Evolutionary conservation across 352 stramenopile species (phyloP).

Genomic region (Pythium dissimile): DNA sequence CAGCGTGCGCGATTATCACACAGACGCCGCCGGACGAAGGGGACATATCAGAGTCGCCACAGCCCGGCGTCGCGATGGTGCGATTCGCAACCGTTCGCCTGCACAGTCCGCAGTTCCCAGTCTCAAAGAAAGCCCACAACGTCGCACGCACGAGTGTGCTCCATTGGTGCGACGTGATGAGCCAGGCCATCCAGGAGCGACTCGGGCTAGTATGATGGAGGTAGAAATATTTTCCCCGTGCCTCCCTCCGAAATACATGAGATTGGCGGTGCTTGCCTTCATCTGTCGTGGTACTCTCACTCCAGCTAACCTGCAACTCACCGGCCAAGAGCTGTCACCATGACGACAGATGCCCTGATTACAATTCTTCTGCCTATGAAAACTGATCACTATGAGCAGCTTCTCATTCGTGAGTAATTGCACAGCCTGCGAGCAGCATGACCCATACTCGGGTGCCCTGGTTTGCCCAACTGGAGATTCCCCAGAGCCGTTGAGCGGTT

Average conservation of each 20-base stretch:
- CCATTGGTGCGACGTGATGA: slow-evolving; percentile 5
- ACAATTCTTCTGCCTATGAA: no score
- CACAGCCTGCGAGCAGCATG: no score
- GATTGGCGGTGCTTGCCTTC: neutral
- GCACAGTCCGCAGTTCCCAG: neutral
- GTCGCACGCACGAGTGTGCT: neutral
- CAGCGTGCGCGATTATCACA: slow-evolving; percentile 2
- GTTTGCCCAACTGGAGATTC: no score
- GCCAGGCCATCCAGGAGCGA: slow-evolving; percentile 1
- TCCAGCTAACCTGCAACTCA: no score
- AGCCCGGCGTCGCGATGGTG: neutral
- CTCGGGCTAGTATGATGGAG: neutral
- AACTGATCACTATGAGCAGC: no score
- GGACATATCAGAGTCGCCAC: neutral
- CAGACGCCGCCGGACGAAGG: neutral
- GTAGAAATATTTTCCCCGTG: neutral
- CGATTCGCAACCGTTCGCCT: slow-evolving; percentile 8
- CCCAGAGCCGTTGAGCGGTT: no score
- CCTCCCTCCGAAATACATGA: neutral
- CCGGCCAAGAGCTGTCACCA: no score
- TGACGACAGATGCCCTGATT: no score
- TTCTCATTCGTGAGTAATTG: no score
- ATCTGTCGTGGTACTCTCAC: no score
- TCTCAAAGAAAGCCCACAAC: neutral
- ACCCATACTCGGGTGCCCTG: no score